A percentile compares a stretch with the other conserved stretches of the same genome.
These are phyloP conservation scores for Metschnikowia kofuensis DNA, from an alignment of 805 yeast genomes.

Conservation along the genomic window DNA sequence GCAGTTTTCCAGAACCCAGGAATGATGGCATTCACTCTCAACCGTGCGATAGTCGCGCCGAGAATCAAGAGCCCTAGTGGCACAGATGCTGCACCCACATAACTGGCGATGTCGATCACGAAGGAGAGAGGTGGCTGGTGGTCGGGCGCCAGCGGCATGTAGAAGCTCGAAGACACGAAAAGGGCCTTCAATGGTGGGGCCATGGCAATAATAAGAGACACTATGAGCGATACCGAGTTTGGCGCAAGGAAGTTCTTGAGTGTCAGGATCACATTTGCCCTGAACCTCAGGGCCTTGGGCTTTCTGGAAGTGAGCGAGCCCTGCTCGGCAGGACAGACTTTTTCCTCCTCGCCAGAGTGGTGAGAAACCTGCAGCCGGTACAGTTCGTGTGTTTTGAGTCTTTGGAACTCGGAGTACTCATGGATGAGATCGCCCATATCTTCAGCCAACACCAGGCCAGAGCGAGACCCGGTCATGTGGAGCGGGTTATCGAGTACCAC, in stretches of 20 bases:
- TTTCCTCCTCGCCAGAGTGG: background rate
- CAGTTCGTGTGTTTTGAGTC: slow-evolving; percentile 21
- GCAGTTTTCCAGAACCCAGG: slow-evolving; percentile 72
- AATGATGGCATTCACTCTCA: slow-evolving; percentile 58
- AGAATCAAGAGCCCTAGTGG: slow-evolving; percentile 80
- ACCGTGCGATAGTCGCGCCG: slow-evolving; percentile 85
- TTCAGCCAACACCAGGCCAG: slow-evolving; percentile 26
- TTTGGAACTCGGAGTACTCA: slow-evolving; percentile 47
- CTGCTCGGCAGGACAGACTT: background rate
- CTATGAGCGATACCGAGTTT: slow-evolving; percentile 65
- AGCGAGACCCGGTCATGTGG: slow-evolving; percentile 18
- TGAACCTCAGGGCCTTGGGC: background rate
- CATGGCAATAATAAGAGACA: slow-evolving; percentile 67
- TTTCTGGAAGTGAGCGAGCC: background rate
- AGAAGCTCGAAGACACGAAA: slow-evolving; percentile 51
- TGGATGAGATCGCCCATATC: slow-evolving; percentile 39
- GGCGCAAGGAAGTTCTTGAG: slow-evolving; percentile 63
- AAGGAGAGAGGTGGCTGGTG: slow-evolving; percentile 78
- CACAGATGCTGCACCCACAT: slow-evolving; percentile 83
- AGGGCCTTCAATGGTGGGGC: slow-evolving; percentile 64
- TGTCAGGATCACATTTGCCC: slow-evolving; percentile 4
- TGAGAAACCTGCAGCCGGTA: background rate
- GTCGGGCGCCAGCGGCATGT: slow-evolving; percentile 80
- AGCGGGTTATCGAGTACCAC: slow-evolving; percentile 13
- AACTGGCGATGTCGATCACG: slow-evolving; percentile 73